Evolutionary conservation across 768 basidiomycete species (phyloP).

Genomic region (Trametes cingulata): DNA sequence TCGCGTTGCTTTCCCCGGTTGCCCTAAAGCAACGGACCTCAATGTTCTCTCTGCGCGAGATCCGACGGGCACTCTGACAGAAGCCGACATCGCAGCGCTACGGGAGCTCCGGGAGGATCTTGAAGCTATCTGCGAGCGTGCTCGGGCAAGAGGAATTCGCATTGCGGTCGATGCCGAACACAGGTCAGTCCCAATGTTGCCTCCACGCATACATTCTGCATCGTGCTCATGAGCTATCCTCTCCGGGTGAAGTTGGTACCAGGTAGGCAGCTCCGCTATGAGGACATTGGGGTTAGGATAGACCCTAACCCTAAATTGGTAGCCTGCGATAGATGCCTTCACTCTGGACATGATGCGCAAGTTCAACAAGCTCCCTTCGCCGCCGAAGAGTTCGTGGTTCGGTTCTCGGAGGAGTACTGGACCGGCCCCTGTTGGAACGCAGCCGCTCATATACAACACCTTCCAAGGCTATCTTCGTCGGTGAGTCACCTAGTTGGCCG

Average conservation of each 20-base stretch:
- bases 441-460: conserved; percentile 80
- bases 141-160: conserved; percentile 60
- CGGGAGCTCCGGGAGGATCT: conserved; percentile 64
- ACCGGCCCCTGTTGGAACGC: conserved; percentile 31
- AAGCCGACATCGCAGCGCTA: conserved; percentile 61
- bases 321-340: conserved; percentile 85
- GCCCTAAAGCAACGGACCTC: conserved; percentile 59
- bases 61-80: conserved; percentile 38
- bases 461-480: conserved; percentile 88
- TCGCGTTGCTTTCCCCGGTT: conserved; percentile 67
- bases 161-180: conserved; percentile 88
- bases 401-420: not conserved
- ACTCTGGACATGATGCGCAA: conserved; percentile 71
- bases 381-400: conserved; percentile 22
- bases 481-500: conserved; percentile 34
- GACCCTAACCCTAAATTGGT: not conserved
- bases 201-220: not conserved
- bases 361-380: conserved; percentile 57
- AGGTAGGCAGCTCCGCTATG: conserved; percentile 29
- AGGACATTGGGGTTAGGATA: not conserved
- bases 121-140: conserved; percentile 61
- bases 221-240: not conserved
- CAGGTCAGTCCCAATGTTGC: conserved; percentile 43
- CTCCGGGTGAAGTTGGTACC: conserved; percentile 36
- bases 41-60: conserved; percentile 41